Percentiles rank a stretch among this genome's conserved stretches.
Evolutionary conservation across 2,329 filamentous ascomycete species (phyloP).

Genomic region (Colletotrichum tropicale): DNA sequence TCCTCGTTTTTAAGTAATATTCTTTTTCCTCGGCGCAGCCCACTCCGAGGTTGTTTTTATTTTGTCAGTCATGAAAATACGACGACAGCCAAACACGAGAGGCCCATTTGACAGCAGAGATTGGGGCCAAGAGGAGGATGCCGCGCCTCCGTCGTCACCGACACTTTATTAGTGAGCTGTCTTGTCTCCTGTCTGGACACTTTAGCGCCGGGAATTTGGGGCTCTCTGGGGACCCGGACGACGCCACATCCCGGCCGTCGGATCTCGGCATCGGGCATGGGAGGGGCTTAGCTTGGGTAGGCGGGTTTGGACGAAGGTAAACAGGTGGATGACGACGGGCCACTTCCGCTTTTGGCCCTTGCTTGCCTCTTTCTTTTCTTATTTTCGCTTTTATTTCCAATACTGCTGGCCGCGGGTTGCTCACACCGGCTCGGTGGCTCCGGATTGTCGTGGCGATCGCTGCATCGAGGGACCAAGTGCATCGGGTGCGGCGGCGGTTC

Average conservation of each 20-base stretch:
- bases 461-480: background rate
- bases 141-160: slow-evolving; percentile 1
- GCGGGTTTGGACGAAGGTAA: slow-evolving; percentile 3
- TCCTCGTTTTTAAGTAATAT: background rate
- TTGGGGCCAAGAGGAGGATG: background rate
- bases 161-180: background rate
- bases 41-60: background rate
- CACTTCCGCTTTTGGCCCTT: background rate
- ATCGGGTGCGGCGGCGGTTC: background rate
- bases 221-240: background rate
- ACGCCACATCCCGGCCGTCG: slow-evolving; percentile 19
- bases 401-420: background rate
- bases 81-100: background rate
- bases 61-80: background rate
- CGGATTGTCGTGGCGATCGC: background rate
- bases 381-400: background rate
- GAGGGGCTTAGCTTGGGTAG: background rate
- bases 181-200: background rate
- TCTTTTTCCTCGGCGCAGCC: background rate
- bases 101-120: background rate
- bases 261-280: slow-evolving; percentile 9
- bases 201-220: background rate
- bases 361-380: background rate
- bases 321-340: background rate
- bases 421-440: background rate